Evolutionary conservation across 495 filamentous ascomycete genomes (phyloP).

Genomic region (Recurvomyces mirabilis): DNA sequence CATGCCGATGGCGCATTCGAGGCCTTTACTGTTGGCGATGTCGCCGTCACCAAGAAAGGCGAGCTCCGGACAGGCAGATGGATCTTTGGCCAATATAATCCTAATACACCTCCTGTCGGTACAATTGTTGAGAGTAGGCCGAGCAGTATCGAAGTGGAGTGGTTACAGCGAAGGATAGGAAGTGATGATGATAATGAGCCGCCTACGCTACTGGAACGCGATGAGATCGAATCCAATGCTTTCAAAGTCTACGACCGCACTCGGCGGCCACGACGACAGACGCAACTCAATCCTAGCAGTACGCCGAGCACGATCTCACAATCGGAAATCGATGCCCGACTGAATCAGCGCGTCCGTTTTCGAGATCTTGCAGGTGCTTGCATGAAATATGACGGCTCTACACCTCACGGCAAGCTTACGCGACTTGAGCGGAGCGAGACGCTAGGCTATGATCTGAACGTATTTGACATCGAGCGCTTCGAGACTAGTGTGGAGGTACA

Average conservation of each 20-base stretch:
- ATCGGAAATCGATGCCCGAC: slow-evolving; percentile 16
- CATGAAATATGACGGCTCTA: slow-evolving; percentile 37
- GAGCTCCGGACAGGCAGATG: slow-evolving; percentile 41
- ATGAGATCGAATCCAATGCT: slow-evolving; percentile 19
- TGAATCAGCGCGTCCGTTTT: slow-evolving; percentile 43
- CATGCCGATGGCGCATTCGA: slow-evolving; percentile 15
- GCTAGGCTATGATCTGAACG: slow-evolving; percentile 49
- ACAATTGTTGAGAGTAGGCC: slow-evolving; percentile 41
- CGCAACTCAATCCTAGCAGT: no score
- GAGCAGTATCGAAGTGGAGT: slow-evolving; percentile 35
- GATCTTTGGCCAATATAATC: slow-evolving; percentile 40
- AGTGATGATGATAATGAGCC: slow-evolving; percentile 4
- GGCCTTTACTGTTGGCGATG: slow-evolving; percentile 34
- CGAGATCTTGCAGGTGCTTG: slow-evolving; percentile 37
- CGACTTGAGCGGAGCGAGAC: slow-evolving; percentile 39
- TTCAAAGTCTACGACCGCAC: slow-evolving; percentile 28
- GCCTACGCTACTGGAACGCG: slow-evolving; percentile 13
- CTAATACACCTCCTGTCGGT: slow-evolving; percentile 33
- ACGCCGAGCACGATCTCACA: slow-evolving; percentile 10
- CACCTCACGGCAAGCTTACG: slow-evolving; percentile 23
- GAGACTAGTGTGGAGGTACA: slow-evolving; percentile 40
- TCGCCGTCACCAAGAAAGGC: slow-evolving; percentile 37
- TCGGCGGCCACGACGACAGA: slow-evolving; percentile 1
- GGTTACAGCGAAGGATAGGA: slow-evolving; percentile 31
- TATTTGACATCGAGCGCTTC: slow-evolving; percentile 38